Percentiles rank a stretch among this genome's conserved stretches.
Evolutionary conservation across 176 grass and related monocot species (phyloP).

Genomic region (Triticum timopheevii): DNA sequence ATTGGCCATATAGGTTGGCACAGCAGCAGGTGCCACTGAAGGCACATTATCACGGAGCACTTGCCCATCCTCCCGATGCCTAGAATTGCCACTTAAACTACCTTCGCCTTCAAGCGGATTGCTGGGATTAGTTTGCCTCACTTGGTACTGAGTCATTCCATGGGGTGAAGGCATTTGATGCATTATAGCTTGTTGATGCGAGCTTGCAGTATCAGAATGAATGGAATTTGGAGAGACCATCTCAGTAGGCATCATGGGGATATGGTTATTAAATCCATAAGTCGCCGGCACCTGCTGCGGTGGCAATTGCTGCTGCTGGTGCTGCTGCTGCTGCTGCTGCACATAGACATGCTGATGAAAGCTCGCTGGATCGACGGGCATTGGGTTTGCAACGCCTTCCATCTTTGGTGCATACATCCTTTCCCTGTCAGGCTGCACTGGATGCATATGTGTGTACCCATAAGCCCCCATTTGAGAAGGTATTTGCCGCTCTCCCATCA

Average conservation of each 20-base stretch:
- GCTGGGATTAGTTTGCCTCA: conserved; percentile 32
- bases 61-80: conserved; percentile 46
- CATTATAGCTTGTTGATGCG: conserved; percentile 30
- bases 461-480: conserved; percentile 49
- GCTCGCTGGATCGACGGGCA: conserved; percentile 40
- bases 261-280: conserved; percentile 48
- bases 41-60: conserved; percentile 23
- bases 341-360: conserved; percentile 54
- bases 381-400: conserved; percentile 39
- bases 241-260: conserved; percentile 43
- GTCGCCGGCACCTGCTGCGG: conserved; percentile 36
- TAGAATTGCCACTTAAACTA: conserved; percentile 50
- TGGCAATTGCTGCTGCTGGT: conserved; percentile 21
- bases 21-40: conserved; percentile 35
- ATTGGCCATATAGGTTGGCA: conserved; percentile 48
- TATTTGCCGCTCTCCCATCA: conserved; percentile 42
- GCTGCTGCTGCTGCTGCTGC: conserved; percentile 34
- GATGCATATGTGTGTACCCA: conserved; percentile 61
- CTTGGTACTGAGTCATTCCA: conserved; percentile 34
- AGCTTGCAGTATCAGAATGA: conserved; percentile 20
- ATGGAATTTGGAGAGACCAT: conserved; percentile 46
- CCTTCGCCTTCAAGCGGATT: conserved; percentile 48
- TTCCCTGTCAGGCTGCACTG: conserved; percentile 35
- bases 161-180: conserved; percentile 35
- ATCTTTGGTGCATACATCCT: conserved; percentile 32